Conservation (phyloP, 805 yeast genomes). For the Danielia oregonensis region DNA sequence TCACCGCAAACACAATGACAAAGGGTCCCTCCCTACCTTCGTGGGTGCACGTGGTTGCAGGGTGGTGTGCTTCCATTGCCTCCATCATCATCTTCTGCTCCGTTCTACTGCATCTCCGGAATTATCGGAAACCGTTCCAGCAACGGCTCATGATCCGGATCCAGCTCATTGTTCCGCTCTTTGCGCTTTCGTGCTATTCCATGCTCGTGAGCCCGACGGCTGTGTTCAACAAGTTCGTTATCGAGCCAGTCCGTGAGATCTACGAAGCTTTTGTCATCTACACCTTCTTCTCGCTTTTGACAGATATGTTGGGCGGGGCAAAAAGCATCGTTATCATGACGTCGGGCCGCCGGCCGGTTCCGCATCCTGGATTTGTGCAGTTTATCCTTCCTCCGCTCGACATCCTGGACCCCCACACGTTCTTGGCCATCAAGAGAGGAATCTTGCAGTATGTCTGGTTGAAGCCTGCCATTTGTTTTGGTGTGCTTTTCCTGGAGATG, state of each 20-base stretch:
- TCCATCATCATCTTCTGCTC: constrained; percentile 20
- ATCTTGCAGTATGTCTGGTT: constrained; percentile 94
- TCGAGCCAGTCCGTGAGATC: constrained; percentile 78
- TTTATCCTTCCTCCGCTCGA: constrained; percentile 58
- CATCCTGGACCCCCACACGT: constrained; percentile 80
- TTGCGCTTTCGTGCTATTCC: constrained; percentile 65
- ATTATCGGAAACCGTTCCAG: constrained; percentile 85
- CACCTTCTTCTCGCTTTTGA: constrained; percentile 81
- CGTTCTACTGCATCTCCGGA: constrained; percentile 38
- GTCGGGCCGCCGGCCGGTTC: constrained; percentile 67
- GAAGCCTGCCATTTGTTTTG: constrained; percentile 74
- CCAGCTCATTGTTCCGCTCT: constrained; percentile 75
- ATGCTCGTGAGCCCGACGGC: constrained; percentile 46
- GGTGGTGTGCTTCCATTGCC: constrained; percentile 21
- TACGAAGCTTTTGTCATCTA: constrained; percentile 96
- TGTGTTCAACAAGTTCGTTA: constrained; percentile 40
- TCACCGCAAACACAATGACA: no score
- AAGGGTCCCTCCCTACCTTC: constrained; percentile 18
- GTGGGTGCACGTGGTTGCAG: constrained; percentile 18
- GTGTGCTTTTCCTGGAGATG: constrained; percentile 45
- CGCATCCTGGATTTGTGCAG: constrained; percentile 58
- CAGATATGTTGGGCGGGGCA: constrained; percentile 89
- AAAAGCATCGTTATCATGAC: constrained; percentile 70
- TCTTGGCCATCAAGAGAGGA: constrained; percentile 74
- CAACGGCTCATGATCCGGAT: constrained; percentile 84